Evolutionary conservation across 2,329 filamentous ascomycete species (phyloP).

Genomic region (Penicillium olsonii): DNA sequence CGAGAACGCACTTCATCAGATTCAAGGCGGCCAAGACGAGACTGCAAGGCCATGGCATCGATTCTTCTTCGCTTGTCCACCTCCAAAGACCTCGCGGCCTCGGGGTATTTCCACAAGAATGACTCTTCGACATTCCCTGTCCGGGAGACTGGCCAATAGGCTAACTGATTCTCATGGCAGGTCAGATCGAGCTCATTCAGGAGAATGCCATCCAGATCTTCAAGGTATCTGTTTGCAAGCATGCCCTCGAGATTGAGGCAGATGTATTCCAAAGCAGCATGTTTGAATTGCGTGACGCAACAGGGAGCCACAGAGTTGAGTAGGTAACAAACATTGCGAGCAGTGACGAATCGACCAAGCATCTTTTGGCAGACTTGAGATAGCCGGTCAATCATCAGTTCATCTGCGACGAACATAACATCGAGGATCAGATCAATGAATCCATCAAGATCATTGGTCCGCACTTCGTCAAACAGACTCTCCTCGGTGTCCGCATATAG

Average conservation of each 20-base stretch:
- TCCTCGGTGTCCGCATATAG: constrained; percentile 81
- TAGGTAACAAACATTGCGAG: constrained; percentile 80
- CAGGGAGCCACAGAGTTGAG: constrained; percentile 85
- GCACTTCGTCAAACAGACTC: constrained; percentile 78
- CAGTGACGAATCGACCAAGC: constrained; percentile 79
- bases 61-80: constrained; percentile 62
- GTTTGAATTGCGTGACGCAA: constrained; percentile 80
- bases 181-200: constrained; percentile 76
- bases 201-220: constrained; percentile 83
- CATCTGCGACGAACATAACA: constrained; percentile 85
- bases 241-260: constrained; percentile 89
- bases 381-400: constrained; percentile 90
- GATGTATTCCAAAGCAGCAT: constrained; percentile 84
- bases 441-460: constrained; percentile 71
- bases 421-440: constrained; percentile 89
- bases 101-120: constrained; percentile 48
- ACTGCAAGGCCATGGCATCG: constrained; percentile 73
- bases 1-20: constrained; percentile 63
- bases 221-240: constrained; percentile 83
- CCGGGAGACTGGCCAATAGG: constrained; percentile 73
- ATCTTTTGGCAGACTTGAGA: constrained; percentile 86
- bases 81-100: constrained; percentile 42
- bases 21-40: constrained; percentile 65
- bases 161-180: constrained; percentile 79
- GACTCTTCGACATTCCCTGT: constrained; percentile 69